Evolutionary conservation across 2,329 filamentous ascomycete species (phyloP).

Genomic region (Stagonosporopsis cucurbitacearum): DNA sequence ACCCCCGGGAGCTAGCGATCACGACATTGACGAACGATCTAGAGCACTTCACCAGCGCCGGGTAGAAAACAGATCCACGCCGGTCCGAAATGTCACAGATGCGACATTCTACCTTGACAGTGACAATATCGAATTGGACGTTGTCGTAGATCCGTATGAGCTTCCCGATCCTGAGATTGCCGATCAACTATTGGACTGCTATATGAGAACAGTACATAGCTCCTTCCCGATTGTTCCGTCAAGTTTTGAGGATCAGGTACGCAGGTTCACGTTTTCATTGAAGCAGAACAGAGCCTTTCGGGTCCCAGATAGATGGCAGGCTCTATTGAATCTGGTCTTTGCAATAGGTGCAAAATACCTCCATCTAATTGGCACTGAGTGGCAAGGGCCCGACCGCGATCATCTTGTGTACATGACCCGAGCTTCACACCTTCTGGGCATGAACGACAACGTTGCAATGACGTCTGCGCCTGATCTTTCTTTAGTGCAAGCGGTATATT

Average conservation of each 20-base stretch:
- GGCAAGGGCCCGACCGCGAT: constrained; percentile 40
- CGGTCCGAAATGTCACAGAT: constrained; percentile 30
- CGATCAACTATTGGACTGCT: constrained; percentile 44
- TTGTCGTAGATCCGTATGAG: constrained; percentile 35
- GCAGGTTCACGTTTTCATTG: constrained; percentile 22
- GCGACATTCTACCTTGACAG: constrained; percentile 47
- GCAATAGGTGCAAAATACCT: constrained; percentile 52
- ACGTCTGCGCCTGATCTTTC: constrained; percentile 43
- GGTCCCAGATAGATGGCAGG: constrained; percentile 41
- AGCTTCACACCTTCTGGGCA: constrained; percentile 32
- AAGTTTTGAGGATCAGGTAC: constrained; percentile 32
- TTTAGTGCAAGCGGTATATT: constrained; percentile 47
- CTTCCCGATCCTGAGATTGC: constrained; percentile 42
- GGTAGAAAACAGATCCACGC: constrained; percentile 7
- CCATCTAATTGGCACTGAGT: constrained; percentile 39
- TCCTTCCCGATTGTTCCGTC: constrained; percentile 40
- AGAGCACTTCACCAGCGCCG: constrained; percentile 31
- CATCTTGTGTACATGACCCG: constrained; percentile 50
- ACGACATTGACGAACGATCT: constrained; percentile 20
- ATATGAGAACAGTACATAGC: constrained; percentile 46
- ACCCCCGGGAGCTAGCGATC: constrained; percentile 23
- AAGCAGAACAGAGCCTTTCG: constrained; percentile 15
- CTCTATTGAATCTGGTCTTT: constrained; percentile 51
- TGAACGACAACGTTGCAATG: constrained; percentile 28
- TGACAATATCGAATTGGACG: constrained; percentile 34